Base-by-base conservation (phyloP, 1,139 yeast species). In the Protomyces pachydermus region DNA sequence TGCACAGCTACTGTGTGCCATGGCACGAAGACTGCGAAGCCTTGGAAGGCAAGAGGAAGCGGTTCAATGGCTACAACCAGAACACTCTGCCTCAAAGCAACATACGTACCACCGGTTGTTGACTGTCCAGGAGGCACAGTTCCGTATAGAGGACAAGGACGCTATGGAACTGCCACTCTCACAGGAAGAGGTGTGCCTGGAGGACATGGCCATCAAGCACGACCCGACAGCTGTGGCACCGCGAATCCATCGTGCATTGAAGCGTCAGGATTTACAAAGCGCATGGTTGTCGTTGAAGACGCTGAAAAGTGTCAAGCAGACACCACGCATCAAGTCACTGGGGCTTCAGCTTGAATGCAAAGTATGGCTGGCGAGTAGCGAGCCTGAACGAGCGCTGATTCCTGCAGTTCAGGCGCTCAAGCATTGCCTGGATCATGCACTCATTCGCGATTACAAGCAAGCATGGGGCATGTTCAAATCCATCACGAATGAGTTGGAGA, bases 331-430 rank as follows among this genome's bases (percentile, higher is more conserved):
- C 42, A 28, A 57, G 28, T 25, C 52, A 9, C 34, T 50, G 45
- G 38, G n/a, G 14, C 53, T 39, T 2, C 62, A 35, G 20, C 28
- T 52, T 16, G 32, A n/a, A 16, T 16, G 56, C 14, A 52, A 52
- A n/a, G 39, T 58, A n/a, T 52, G 45, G 25, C 35, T 52, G 10
- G 35, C 34, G 37, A 51, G 56, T 9, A 25, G 56, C 14, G 62
- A 58, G 35, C 62, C 62, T 12, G 62, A 58, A 25, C 56, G 62
- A 10, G 62, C 62, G 9, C 9, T 58, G 14, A 23, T 45, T 5
- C 20, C 56, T 14, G 12, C 45, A 3, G 52, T 23, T 10, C 34
- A 32, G 16, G 42, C 42, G 23, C 20, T 45, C 8, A 20, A 52
- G n/a, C 32, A 51, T 16, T 20, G 56, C 8, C 52, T 25, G 35